Evolutionary conservation across 306 rosid genomes (phyloP).

Genomic region (Lathyrus oleraceus): DNA sequence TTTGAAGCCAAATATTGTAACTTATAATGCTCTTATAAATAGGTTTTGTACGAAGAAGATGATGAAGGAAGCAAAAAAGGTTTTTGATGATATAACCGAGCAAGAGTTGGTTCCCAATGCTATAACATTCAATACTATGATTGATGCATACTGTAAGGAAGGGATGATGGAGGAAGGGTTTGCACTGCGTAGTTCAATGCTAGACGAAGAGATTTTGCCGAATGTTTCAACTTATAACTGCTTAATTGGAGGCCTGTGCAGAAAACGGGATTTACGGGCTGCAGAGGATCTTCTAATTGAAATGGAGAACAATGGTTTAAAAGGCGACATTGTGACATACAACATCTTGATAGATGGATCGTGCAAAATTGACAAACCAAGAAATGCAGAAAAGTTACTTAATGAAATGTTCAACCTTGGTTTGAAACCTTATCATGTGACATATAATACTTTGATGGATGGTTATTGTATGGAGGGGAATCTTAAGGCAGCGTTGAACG

Average conservation of each 20-base stretch:
- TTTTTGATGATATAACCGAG: constrained; percentile 54
- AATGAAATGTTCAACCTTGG: constrained; percentile 53
- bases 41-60: constrained; percentile 67
- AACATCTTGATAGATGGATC: constrained; percentile 52
- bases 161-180: constrained; percentile 66
- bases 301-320: constrained; percentile 53
- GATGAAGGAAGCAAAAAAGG: constrained; percentile 56
- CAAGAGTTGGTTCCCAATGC: constrained; percentile 61
- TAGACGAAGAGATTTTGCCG: constrained; percentile 52
- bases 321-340: constrained; percentile 57
- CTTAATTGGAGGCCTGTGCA: constrained; percentile 61
- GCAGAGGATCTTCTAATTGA: constrained; percentile 54
- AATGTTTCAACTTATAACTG: constrained; percentile 64
- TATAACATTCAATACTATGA: constrained; percentile 62
- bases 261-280: constrained; percentile 45
- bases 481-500: constrained; percentile 61
- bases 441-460: constrained; percentile 69
- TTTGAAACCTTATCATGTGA: constrained; percentile 62
- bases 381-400: constrained; percentile 56
- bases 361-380: constrained; percentile 51
- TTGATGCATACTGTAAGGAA: constrained; percentile 65
- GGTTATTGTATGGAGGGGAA: constrained; percentile 69
- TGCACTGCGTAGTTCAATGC: constrained; percentile 49
- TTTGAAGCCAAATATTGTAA: constrained; percentile 61
- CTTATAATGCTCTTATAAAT: constrained; percentile 68